Evolutionary conservation across 2,329 filamentous ascomycete genomes (phyloP), one percentile per base, ranked within the genome.

Genomic region (Calycina herbarum): DNA sequence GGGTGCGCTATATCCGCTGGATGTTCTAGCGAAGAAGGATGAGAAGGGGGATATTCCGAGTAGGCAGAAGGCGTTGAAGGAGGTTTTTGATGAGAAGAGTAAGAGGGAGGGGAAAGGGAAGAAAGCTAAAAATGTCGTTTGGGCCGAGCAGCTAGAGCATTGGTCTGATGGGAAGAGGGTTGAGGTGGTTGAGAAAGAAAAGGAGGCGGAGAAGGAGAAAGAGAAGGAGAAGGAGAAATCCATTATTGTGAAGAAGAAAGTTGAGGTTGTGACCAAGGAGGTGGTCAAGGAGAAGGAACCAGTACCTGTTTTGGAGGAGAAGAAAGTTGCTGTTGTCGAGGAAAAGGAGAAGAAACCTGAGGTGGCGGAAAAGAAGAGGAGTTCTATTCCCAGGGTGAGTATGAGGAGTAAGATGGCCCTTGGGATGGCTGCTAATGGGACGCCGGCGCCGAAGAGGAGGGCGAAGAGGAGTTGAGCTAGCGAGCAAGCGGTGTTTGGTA

Each of bases 1-100:
- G 3, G 74, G 70, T 20, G 75, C 80, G 0, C 64, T 79, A 5
- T 72, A 70, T 6, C 78, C 79, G 0, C 67, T 70, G 2, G 67
- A 70, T 11, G 64, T 74, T 10, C 42, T 76, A 3, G 67, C 70
- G 0, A 77, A 73, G 68, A 78, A 79, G 61, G 72, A 77, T 6
- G 77, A 79, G 63, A 77, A 78, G 61, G 75, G 78, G 2, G 77
- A 81, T 57, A 78, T 78, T 64, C 75, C 74, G 60, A 69, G 76
- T 64, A 74, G 78, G 67, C 74, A 78, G 60, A 69, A 74, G 31
- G 66, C 75, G n/a, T 65, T 75, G 24, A 75, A 76, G 62, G 74
- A 77, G 60, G 68, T 71, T 13, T 75, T 75, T 61, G 75, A 77
- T 35, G 74, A 76, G 29, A 76, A 76, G 64, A 68, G 62, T 11